Evolutionary conservation across 2,329 filamentous ascomycete genomes (phyloP).

Genomic region (Ceratocystis papillata): DNA sequence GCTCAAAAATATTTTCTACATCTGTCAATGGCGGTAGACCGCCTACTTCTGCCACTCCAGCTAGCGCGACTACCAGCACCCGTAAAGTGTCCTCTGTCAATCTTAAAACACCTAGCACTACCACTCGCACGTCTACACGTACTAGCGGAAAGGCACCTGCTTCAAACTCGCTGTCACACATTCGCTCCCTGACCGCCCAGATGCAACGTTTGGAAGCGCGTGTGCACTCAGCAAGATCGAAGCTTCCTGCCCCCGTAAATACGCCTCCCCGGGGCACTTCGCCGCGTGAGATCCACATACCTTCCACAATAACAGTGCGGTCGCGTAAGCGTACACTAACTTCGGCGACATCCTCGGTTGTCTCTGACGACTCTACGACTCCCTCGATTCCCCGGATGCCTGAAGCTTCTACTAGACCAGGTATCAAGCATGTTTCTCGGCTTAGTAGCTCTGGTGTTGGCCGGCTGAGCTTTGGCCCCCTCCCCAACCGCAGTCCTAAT

Average conservation of each 20-base stretch:
- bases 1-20: constrained; percentile 35
- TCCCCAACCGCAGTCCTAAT: constrained; percentile 46
- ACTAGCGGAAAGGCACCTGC: constrained; percentile 40
- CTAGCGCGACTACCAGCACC: constrained; percentile 27
- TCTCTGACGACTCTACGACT: constrained; percentile 41
- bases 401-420: constrained; percentile 29
- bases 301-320: constrained; percentile 52
- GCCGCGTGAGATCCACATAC: constrained; percentile 49
- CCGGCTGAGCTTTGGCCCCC: constrained; percentile 52
- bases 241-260: constrained; percentile 67
- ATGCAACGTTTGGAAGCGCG: constrained; percentile 94
- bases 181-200: constrained; percentile 85
- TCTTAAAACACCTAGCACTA: constrained; percentile 32
- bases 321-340: constrained; percentile 58
- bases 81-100: constrained; percentile 19
- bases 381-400: constrained; percentile 34
- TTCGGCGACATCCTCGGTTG: constrained; percentile 39
- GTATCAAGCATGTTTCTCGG: constrained; percentile 42
- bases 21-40: constrained; percentile 30
- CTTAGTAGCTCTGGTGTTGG: constrained; percentile 53
- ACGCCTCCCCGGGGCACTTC: constrained; percentile 66
- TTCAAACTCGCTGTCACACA: constrained; percentile 73
- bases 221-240: constrained; percentile 83
- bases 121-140: constrained; percentile 41
- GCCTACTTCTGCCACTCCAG: constrained; percentile 25